Evolutionary conservation across 352 stramenopile genomes (phyloP).

Genomic region (Phytophthora fragariae): DNA sequence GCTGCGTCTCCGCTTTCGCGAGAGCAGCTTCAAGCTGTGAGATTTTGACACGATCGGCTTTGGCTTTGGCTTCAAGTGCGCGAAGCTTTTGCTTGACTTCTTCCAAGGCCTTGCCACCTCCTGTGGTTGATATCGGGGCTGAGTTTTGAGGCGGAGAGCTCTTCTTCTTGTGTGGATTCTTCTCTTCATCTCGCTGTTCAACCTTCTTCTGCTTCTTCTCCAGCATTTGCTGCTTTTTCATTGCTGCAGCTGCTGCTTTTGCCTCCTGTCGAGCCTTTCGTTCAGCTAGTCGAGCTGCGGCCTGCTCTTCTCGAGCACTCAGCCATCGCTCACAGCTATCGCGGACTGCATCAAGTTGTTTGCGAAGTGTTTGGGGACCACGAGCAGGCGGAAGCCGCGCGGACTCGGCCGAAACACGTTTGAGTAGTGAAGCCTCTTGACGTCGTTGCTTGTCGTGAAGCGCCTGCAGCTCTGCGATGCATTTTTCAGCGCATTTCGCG

Average conservation of each 20-base stretch:
- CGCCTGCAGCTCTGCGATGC: constrained; percentile 46
- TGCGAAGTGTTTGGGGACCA: constrained; percentile 64
- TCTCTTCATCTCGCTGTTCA: constrained; percentile 22
- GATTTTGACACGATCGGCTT: constrained; percentile 78
- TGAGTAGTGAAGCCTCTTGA: constrained; percentile 48
- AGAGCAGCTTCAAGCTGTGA: constrained; percentile 77
- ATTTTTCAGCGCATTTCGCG: constrained; percentile 54
- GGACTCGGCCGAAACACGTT: constrained; percentile 53
- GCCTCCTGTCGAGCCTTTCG: constrained; percentile 28
- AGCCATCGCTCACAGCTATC: constrained; percentile 49
- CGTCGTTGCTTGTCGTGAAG: constrained; percentile 42
- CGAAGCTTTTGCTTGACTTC: constrained; percentile 85
- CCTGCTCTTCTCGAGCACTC: constrained; percentile 43
- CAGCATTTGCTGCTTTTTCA: constrained; percentile 21
- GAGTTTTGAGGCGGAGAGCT: constrained; percentile 20
- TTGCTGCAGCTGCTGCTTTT: constrained; percentile 19
- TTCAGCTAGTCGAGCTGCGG: constrained; percentile 25
- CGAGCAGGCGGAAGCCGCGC: constrained; percentile 58
- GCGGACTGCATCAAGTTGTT: constrained; percentile 66
- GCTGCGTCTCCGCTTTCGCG: constrained; percentile 58
- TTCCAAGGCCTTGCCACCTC: constrained; percentile 47
- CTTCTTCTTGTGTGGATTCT: constrained; percentile 29
- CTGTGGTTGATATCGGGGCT: neutral
- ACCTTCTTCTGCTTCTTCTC: constrained; percentile 31
- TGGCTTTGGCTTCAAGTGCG: constrained; percentile 65